Evolutionary conservation across 169 alveolate genomes (phyloP).

Genomic region (Blepharisma undulans): DNA sequence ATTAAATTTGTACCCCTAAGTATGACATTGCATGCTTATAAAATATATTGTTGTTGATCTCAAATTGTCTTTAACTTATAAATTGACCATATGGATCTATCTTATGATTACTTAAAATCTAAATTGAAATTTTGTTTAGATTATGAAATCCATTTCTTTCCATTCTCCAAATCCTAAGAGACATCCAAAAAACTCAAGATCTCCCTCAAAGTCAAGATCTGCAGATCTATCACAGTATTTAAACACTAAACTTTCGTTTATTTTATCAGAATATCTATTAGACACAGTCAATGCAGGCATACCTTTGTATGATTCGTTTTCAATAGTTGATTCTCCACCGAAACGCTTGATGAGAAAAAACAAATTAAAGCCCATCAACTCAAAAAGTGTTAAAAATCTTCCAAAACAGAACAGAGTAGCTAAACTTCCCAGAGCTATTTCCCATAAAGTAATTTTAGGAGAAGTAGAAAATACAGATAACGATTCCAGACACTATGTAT

Average conservation of each 20-base stretch:
- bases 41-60: no score
- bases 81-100: not conserved
- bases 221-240: not conserved
- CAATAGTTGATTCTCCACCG: not conserved
- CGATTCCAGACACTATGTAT: slow-evolving; percentile 8
- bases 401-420: not conserved
- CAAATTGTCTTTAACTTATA: not conserved
- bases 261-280: not conserved
- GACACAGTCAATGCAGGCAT: not conserved
- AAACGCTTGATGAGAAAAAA: not conserved
- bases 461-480: not conserved
- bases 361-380: not conserved
- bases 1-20: no score
- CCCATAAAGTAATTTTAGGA: not conserved
- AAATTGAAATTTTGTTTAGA: not conserved
- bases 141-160: not conserved
- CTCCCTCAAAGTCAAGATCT: not conserved
- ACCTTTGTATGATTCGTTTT: not conserved
- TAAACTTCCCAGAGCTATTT: not conserved
- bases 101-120: not conserved
- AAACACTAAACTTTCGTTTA: not conserved
- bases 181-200: not conserved
- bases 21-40: no score
- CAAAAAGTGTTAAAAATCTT: not conserved
- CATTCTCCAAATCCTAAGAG: not conserved